Percentiles rank a stretch among this genome's conserved stretches.
These are phyloP conservation scores for Yamadazyma sp. DNA, from an alignment of 805 yeast genomes.

Conservation along the genomic window DNA sequence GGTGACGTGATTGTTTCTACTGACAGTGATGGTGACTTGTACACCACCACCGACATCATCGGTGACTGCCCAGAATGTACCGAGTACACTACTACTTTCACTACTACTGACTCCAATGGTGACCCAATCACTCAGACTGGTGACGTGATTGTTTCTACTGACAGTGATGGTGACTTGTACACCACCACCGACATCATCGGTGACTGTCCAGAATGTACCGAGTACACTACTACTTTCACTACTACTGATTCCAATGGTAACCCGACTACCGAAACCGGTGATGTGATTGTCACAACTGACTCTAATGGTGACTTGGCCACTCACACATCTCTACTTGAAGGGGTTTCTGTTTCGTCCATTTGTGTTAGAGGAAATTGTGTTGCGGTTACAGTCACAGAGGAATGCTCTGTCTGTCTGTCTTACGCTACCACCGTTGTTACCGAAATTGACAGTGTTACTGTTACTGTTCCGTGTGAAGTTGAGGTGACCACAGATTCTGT, in stretches of 20 bases:
- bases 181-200: constrained; percentile 7
- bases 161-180: constrained; percentile 16
- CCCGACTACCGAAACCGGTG: constrained; percentile 3
- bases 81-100: constrained; percentile 8
- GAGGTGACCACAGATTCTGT: constrained; percentile 9
- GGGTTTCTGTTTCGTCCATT: constrained; percentile 4
- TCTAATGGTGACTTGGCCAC: constrained; percentile 15
- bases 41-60: constrained; percentile 10
- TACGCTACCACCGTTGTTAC: constrained; percentile 13
- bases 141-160: constrained; percentile 16
- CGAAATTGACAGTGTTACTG: constrained; percentile 14
- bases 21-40: constrained; percentile 16
- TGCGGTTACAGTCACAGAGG: constrained; percentile 9
- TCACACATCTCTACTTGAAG: constrained; percentile 1
- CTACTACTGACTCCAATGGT: constrained; percentile 12
- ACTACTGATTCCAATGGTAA: constrained; percentile 8
- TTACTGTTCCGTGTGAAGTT: constrained; percentile 20
- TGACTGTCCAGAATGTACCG: constrained; percentile 14
- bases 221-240: constrained; percentile 8
- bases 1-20: constrained; percentile 18
- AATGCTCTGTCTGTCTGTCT: constrained; percentile 9
- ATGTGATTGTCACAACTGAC: constrained; percentile 20
- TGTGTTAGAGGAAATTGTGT: constrained; percentile 15
- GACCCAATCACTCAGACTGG: constrained; percentile 2
- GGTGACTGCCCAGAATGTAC: constrained; percentile 13